These are phyloP conservation scores for Eragrostis tef DNA, from an alignment of 202 grass and related monocot species.

Conservation along the genomic window DNA sequence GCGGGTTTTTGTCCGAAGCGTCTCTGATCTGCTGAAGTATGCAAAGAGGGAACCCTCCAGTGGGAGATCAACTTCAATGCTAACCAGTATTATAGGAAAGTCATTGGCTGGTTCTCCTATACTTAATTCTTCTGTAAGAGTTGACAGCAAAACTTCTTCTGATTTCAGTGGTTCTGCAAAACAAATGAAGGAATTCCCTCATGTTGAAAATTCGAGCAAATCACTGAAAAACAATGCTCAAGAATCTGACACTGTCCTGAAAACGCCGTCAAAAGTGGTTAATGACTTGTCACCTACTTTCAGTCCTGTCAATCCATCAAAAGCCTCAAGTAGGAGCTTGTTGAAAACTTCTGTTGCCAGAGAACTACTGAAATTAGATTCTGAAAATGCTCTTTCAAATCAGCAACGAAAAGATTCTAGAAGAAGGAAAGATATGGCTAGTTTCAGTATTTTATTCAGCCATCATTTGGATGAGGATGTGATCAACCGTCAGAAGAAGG, in stretches of 20 bases:
- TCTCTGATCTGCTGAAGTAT: slow-evolving; percentile 66
- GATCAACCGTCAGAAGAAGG: slow-evolving; percentile 88
- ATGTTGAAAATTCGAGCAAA: slow-evolving; percentile 39
- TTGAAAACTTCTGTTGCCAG: slow-evolving; percentile 59
- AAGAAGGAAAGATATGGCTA: slow-evolving; percentile 66
- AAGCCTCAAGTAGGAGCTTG: slow-evolving; percentile 54
- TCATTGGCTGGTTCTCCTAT: slow-evolving; percentile 50
- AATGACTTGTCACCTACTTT: slow-evolving; percentile 76
- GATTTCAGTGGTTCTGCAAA: slow-evolving; percentile 35
- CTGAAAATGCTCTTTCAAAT: slow-evolving; percentile 40
- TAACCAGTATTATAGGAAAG: slow-evolving; percentile 52
- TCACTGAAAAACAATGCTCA: slow-evolving; percentile 50
- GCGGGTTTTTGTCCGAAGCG: slow-evolving; percentile 70
- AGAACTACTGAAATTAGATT: slow-evolving; percentile 71
- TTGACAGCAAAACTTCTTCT: slow-evolving; percentile 41
- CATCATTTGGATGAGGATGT: slow-evolving; percentile 87
- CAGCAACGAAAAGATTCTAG: slow-evolving; percentile 64
- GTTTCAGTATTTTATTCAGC: slow-evolving; percentile 76
- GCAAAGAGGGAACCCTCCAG: slow-evolving; percentile 54
- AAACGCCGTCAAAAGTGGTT: slow-evolving; percentile 56
- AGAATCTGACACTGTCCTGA: slow-evolving; percentile 17
- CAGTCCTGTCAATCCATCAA: slow-evolving; percentile 67
- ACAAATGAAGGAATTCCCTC: slow-evolving; percentile 31
- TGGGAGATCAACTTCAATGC: slow-evolving; percentile 46
- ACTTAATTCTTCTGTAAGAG: slow-evolving; percentile 48